Percentiles rank a stretch among this genome's conserved stretches.
Evolutionary conservation across 805 yeast genomes (phyloP).

Genomic region (Ogataea kodamae): DNA sequence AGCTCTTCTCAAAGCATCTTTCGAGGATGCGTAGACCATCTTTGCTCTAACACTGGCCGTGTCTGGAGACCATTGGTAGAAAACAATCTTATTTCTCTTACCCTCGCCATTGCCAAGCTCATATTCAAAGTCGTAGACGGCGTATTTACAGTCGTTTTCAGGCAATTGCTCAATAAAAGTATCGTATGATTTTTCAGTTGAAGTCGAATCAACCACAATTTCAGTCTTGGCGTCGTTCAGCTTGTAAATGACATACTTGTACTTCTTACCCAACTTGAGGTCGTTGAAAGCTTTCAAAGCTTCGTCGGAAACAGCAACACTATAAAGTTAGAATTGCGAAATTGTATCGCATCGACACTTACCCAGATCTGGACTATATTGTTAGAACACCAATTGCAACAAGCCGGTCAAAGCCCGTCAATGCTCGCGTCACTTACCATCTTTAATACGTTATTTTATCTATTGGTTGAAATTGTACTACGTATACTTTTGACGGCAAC

Average conservation of each 20-base stretch:
- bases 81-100: conserved; percentile 70
- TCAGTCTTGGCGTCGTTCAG: conserved; percentile 85
- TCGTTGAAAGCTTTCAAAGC: conserved; percentile 93
- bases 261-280: conserved; percentile 88
- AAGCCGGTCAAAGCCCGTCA: no score
- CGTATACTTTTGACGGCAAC: conserved; percentile 13
- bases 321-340: conserved; percentile 26
- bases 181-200: conserved; percentile 74
- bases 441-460: conserved; percentile 4
- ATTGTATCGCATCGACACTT: conserved; percentile 14
- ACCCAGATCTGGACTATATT: conserved; percentile 35
- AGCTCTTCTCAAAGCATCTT: conserved; percentile 96
- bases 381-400: no score
- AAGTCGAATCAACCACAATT: conserved; percentile 83
- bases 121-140: conserved; percentile 95
- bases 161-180: conserved; percentile 84
- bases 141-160: conserved; percentile 94
- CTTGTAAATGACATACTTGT: conserved; percentile 76
- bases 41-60: conserved; percentile 92
- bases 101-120: conserved; percentile 89
- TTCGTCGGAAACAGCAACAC: conserved; percentile 83
- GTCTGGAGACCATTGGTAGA: conserved; percentile 95
- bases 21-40: conserved; percentile 98
- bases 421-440: no score
- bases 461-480: conserved; percentile 7